Evolutionary conservation across 2,329 filamentous ascomycete species (phyloP).

Genomic region (Aspergillus caelatus): DNA sequence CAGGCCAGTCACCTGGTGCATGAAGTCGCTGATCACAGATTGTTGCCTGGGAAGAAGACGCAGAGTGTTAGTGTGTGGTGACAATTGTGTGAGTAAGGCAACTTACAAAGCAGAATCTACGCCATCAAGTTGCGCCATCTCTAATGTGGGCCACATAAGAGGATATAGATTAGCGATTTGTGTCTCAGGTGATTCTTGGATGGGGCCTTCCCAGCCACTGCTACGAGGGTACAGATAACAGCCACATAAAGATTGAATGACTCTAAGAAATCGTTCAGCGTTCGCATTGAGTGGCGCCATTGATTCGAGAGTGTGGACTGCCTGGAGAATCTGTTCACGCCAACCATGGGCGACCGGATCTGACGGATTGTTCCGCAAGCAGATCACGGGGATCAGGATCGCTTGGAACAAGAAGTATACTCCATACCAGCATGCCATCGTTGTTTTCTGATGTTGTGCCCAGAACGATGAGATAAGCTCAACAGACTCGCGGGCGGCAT

Average conservation of each 20-base stretch:
- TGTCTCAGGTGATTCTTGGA: not conserved
- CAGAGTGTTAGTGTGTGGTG: not conserved
- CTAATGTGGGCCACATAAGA: not conserved
- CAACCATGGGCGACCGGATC: not conserved
- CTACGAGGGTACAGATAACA: not conserved
- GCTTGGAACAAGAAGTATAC: conserved; percentile 41
- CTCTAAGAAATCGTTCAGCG: not conserved
- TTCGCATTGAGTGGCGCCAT: not conserved
- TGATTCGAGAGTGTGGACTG: not conserved
- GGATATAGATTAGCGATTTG: not conserved
- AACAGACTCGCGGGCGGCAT: not conserved
- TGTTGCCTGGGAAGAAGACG: not conserved
- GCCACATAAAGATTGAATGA: not conserved
- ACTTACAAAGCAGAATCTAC: not conserved
- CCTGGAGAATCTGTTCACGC: not conserved
- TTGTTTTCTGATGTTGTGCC: conserved; percentile 26
- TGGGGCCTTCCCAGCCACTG: not conserved
- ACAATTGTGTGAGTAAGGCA: not conserved
- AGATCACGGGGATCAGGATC: conserved; percentile 26
- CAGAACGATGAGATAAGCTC: conserved; percentile 23
- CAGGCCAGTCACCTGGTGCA: not conserved
- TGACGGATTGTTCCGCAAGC: not conserved
- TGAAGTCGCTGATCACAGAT: not conserved
- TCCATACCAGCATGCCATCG: conserved; percentile 36
- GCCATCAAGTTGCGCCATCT: not conserved